Conservation (phyloP, 1,284 basidiomycete species). For the Abortiporus biennis region DNA sequence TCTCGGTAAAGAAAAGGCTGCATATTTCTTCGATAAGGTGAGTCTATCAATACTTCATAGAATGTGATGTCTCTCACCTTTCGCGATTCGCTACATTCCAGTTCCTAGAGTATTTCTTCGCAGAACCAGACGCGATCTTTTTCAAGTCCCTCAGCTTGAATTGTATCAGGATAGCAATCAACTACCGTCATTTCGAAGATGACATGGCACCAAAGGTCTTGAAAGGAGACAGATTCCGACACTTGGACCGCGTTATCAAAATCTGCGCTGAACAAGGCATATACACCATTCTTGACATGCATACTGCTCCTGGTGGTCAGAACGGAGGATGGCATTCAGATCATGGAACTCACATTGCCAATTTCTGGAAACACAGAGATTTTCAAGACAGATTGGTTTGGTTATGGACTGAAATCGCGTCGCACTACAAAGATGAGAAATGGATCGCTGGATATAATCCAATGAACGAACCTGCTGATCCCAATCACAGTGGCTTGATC, state of each 20-base stretch:
- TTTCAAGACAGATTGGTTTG: conserved; percentile 68
- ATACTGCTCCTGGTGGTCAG: conserved; percentile 58
- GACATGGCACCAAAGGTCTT: conserved; percentile 61
- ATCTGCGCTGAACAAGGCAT: conserved; percentile 54
- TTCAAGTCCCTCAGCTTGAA: conserved; percentile 68
- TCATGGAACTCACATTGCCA: conserved; percentile 46
- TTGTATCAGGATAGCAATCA: conserved; percentile 65
- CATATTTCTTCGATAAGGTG: conserved; percentile 76
- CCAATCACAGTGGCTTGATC: conserved; percentile 42
- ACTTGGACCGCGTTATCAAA: conserved; percentile 55
- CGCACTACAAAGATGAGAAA: conserved; percentile 47
- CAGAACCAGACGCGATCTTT: conserved; percentile 61
- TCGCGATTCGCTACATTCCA: conserved; percentile 19
- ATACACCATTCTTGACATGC: conserved; percentile 60
- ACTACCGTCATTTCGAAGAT: conserved; percentile 69
- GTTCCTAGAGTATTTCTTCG: conserved; percentile 78
- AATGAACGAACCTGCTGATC: conserved; percentile 72
- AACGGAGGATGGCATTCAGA: conserved; percentile 56
- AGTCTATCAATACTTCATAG: neutral
- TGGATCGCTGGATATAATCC: conserved; percentile 75
- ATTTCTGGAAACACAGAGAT: conserved; percentile 72
- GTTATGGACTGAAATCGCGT: conserved; percentile 67
- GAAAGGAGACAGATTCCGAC: conserved; percentile 57
- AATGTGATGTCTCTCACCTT: neutral
- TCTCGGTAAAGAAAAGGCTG: conserved; percentile 62